phyloP scores from a whole-genome alignment of 495 filamentous ascomycete genomes.

The Evernia prunastri region DNA sequence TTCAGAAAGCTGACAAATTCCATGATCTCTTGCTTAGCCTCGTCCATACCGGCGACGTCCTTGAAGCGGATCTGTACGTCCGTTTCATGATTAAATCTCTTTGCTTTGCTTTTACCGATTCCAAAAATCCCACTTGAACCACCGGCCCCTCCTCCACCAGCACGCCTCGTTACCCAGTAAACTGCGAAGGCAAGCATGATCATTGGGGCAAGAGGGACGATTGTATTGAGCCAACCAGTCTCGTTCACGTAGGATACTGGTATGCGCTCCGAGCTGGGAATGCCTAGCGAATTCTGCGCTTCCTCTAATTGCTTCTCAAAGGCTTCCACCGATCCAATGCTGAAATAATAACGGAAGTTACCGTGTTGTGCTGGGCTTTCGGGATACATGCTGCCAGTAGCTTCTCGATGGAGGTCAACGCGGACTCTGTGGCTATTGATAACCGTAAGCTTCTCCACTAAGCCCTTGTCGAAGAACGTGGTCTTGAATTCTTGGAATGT shows the following conservation, averaged over 20 bases:
- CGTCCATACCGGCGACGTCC: conserved; percentile 97
- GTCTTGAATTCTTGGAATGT: conserved; percentile 94
- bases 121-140: conserved; percentile 81
- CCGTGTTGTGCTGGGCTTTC: conserved; percentile 66
- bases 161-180: conserved; percentile 63
- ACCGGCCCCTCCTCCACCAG: conserved; percentile 53
- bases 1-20: conserved; percentile 97
- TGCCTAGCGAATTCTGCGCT: conserved; percentile 77
- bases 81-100: conserved; percentile 93
- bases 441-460: conserved; percentile 87
- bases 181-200: conserved; percentile 75
- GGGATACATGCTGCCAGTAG: conserved; percentile 67
- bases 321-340: conserved; percentile 85
- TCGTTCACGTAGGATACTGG: conserved; percentile 82
- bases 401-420: conserved; percentile 80
- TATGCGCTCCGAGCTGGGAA: conserved; percentile 78
- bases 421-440: conserved; percentile 66
- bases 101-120: conserved; percentile 90
- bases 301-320: conserved; percentile 85
- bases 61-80: conserved; percentile 94
- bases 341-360: conserved; percentile 85
- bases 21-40: conserved; percentile 98
- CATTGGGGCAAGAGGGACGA: conserved; percentile 76
- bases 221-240: conserved; percentile 53
- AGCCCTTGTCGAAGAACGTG: conserved; percentile 89